Evolutionary conservation across 768 basidiomycete genomes (phyloP), one percentile per base, ranked within the genome.

Genomic region (Suillus variegatus): DNA sequence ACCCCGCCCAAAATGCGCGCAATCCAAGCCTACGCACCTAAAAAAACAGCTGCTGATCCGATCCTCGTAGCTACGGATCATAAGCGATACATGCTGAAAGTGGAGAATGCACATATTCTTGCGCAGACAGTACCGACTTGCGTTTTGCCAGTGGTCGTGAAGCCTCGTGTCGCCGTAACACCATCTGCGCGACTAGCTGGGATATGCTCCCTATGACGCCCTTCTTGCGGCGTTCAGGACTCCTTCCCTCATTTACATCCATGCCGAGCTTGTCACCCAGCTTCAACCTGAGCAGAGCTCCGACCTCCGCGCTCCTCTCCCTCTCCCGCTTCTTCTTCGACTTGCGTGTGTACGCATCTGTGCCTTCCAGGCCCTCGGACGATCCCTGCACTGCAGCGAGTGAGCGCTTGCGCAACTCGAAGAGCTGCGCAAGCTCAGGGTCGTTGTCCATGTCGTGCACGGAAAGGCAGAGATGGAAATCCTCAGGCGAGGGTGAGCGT

Each of bases 211-310:
- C 71, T 38, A 73, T 71, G 18, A 62, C 56, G 13, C 73, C 74
- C 41, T 66, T 75, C 28, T 66, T 72, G 58, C 73, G 73, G 25
- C 62, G 41, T 46, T 74, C 76, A 55, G 72, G 70, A 32, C 69
- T 73, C 58, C 62, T 68, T 68, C 71, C 25, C 63, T 73, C 72
- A 63, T 73, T 72, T 6, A 72, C 69, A 64, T 64, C 68, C 18
- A 65, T 65, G 8, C 65, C 52, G 20, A 76, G 64, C 56, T 69
- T 69, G 55, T 76, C 75, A 25, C 73, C 78, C 67, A 86, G 70
- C 75, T 89, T 89, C 66, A 89, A 72, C 69, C 85, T 79, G 67
- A 90, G 74, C 66, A 89, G 76, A 41, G 84, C 79, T 10, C 82
- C 81, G 13, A 89, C 75, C 77, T 90, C 88, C 66, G 82, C 81